These are phyloP conservation scores for Articulospora tetracladia DNA, from an alignment of 495 filamentous ascomycete species.

Conservation along the genomic window DNA sequence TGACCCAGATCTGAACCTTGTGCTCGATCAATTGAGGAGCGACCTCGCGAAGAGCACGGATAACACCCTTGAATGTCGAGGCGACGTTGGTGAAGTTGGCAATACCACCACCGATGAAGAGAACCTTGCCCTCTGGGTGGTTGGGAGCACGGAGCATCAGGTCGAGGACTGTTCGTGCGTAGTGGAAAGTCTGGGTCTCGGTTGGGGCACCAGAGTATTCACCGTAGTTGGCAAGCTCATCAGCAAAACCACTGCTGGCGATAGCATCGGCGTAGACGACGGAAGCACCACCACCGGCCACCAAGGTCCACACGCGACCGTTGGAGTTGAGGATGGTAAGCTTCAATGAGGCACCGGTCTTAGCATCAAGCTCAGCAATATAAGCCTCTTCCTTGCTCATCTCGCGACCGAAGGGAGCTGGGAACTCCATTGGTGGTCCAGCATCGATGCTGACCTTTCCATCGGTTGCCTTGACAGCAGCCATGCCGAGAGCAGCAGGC, in stretches of 20 bases:
- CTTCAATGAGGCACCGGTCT: constrained; percentile 98
- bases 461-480: constrained; percentile 51
- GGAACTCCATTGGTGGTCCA: constrained; percentile 97
- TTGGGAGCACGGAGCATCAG: constrained; percentile 93
- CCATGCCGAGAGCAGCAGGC: constrained; percentile 79
- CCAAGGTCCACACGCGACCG: constrained; percentile 95
- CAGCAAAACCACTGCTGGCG: constrained; percentile 90
- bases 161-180: constrained; percentile 93
- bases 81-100: constrained; percentile 99
- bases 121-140: constrained; percentile 87
- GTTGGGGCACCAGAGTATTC: constrained; percentile 99
- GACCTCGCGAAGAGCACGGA: constrained; percentile 92
- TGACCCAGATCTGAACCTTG: constrained; percentile 99
- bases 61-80: constrained; percentile 99
- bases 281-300: constrained; percentile 98
- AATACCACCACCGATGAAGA: constrained; percentile 99
- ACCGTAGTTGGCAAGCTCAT: constrained; percentile 98
- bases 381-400: constrained; percentile 97
- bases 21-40: constrained; percentile 84
- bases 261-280: constrained; percentile 99
- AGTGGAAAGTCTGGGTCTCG: constrained; percentile 98
- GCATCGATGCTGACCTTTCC: constrained; percentile 90
- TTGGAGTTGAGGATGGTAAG: constrained; percentile 89
- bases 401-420: constrained; percentile 97
- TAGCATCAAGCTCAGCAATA: constrained; percentile 96